These are phyloP conservation scores for Lasiodiplodia hormozganensis DNA, from an alignment of 2,329 filamentous ascomycete genomes.

Conservation along the genomic window DNA sequence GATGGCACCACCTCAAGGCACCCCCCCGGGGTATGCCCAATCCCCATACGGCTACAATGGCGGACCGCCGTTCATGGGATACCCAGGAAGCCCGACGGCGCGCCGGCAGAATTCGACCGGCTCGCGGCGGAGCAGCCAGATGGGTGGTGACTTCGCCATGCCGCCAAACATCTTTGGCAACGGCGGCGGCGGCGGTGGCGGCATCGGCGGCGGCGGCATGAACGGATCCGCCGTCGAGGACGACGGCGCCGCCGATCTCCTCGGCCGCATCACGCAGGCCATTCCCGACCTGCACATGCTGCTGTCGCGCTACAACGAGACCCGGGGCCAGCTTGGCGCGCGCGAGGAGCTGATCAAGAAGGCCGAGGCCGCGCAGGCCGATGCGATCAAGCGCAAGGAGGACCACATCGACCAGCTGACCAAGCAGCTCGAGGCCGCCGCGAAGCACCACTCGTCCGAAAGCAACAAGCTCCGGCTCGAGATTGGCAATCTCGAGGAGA, in stretches of 20 bases:
- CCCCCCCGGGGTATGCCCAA: conserved; percentile 46
- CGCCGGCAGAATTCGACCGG: conserved; percentile 47
- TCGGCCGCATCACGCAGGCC: conserved; percentile 46
- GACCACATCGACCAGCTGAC: conserved; percentile 60
- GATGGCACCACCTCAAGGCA: conserved; percentile 44
- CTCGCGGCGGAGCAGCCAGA: conserved; percentile 36
- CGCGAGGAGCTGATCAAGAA: conserved; percentile 59
- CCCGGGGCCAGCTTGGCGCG: conserved; percentile 57
- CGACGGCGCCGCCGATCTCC: conserved; percentile 46
- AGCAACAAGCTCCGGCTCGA: conserved; percentile 59
- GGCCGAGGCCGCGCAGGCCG: conserved; percentile 57
- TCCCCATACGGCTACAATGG: conserved; percentile 41
- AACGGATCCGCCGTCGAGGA: conserved; percentile 40
- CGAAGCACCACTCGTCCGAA: conserved; percentile 59
- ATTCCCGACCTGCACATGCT: conserved; percentile 48
- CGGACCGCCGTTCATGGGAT: conserved; percentile 43
- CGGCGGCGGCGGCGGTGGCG: neutral
- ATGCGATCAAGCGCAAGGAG: conserved; percentile 60
- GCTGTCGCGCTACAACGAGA: conserved; percentile 56
- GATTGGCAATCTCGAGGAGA: conserved; percentile 59
- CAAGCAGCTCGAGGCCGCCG: conserved; percentile 57
- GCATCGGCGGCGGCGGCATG: neutral
- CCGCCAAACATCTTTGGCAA: neutral
- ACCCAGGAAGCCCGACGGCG: conserved; percentile 40
- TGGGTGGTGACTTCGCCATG: conserved; percentile 11